Base-by-base conservation (phyloP, 2,329 filamentous ascomycete genomes). In the Cladorrhinum sp. region DNA sequence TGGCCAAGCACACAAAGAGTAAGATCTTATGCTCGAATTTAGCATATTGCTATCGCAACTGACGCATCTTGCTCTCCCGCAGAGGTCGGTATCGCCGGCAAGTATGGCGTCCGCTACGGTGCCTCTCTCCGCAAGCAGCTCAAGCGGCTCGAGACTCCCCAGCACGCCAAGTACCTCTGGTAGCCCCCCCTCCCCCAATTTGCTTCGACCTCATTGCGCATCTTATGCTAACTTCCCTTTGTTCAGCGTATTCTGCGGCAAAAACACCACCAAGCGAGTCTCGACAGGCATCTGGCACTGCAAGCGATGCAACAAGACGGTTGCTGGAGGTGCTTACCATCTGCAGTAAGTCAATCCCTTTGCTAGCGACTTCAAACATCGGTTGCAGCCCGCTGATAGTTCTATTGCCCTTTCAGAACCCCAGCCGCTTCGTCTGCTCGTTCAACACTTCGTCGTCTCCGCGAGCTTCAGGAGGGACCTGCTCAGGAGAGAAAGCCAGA, bases 21-120 rank as follows among this genome's bases (percentile, higher is more conserved):
- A 60, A 49, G 60, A 25, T 25, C 9, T 22, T 23, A 4, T 25
- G 8, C 48, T 16, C 52, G 10, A 20, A 8, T 20, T 16, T 5
- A 8, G 18, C 7, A 23, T 5, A 7, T n/a, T 45, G 6, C 8
- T n/a, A 8, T n/a, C 48, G 24, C 12, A 9, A 45, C 29, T 20
- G 48, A 18, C 7, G 7, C 32, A 50, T 16, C 36, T 38, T 25
- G 20, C 10, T 8, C n/a, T 24, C n/a, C n/a, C 18, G 27, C 41
- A 64, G 60, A 64, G 55, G 60, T 64, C 58, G 60, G 58, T 5
- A 51, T 60, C 25, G 20, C 60, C 57, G 60, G 60, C 36, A 62
- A 55, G 49, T 64, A 61, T 36, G 62, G 60, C 27, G 49, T 32
- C 12, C 58, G 59, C 51, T 64, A 64, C 20, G 60, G 60, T 10